Base-by-base conservation (phyloP, 2,329 filamentous ascomycete genomes). In the Raffaelea arxii region DNA sequence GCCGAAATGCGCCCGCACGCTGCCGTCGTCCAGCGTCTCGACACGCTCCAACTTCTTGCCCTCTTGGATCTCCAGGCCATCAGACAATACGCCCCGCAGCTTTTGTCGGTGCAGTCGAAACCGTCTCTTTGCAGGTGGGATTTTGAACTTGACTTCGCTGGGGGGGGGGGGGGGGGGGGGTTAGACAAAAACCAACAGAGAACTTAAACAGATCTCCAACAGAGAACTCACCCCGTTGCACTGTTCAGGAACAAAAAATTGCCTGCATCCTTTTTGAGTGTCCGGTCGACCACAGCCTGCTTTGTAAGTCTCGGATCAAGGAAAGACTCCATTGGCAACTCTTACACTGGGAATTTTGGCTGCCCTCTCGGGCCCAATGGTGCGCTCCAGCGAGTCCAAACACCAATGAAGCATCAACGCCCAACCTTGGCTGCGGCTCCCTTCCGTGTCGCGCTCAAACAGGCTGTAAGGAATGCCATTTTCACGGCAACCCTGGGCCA, bases 91-190 rank as follows among this genome's bases (percentile, higher is more conserved):
- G 37, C 54, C 52, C 30, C 63, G 59, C 36, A 66, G 42, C 50
- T 60, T 60, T 45, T 63, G 58, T 19, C 66, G 62, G 46, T 63
- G 59, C 21, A 69, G 53, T 3, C 67, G 59, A 12, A 46, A 35
- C 23, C 62, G 45, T 21, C 61, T 58, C 25, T 35, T 41, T 12
- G 25, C 25, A 2, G 46, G 46, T 7, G 46, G 42, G 30, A 48
- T 48, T 19, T 25, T 25, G 32, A 42, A 46, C 10, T 24, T 25
- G 18, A 19, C 21, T 14, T 6, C 12, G 3, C 41, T 43, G 30
- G 21, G 11, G 37, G n/a, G 37, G n/a, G 19, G 21, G 10, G 21
- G 19, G 3, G 19, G 24, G 18, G 21, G 37, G 19, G 6, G 37
- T 9, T n/a, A n/a, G 7, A 6, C 32, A 6, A 6, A 37, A 38